These are phyloP conservation scores for Aquilaria yunnanensis DNA, from an alignment of 345 rosid species.

Conservation along the genomic window DNA sequence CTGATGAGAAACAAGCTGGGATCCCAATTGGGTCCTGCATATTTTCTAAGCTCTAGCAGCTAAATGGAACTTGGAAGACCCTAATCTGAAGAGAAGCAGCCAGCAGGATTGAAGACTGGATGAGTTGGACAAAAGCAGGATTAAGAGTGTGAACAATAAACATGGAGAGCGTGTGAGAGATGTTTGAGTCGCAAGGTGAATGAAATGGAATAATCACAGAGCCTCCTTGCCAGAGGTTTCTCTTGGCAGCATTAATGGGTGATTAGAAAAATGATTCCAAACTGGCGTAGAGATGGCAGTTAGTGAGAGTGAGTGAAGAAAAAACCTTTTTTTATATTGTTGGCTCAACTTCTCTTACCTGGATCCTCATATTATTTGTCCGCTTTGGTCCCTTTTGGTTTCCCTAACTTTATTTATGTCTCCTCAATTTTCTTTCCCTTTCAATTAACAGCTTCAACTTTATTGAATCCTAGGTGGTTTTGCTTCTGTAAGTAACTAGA, in stretches of 20 bases:
- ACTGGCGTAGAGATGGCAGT: conserved; percentile 42
- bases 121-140: conserved; percentile 15
- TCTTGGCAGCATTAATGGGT: conserved; percentile 32
- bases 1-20: conserved; percentile 58
- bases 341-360: conserved; percentile 18
- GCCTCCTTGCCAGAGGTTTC: conserved; percentile 33
- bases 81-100: conserved; percentile 4
- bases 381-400: conserved; percentile 10
- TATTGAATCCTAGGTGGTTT: conserved; percentile 33
- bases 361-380: conserved; percentile 11
- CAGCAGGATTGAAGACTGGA: conserved; percentile 7
- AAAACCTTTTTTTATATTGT: conserved; percentile 5
- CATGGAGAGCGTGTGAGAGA: conserved; percentile 15
- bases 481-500: conserved; percentile 17
- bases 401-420: background rate
- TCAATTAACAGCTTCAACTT: conserved; percentile 14
- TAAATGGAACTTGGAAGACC: background rate
- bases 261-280: conserved; percentile 19
- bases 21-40: conserved; percentile 57
- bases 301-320: conserved; percentile 31
- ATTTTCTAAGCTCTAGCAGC: background rate
- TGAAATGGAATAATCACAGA: conserved; percentile 19
- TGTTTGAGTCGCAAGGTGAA: conserved; percentile 21
- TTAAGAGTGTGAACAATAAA: background rate
- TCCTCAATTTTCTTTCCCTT: background rate